Base-by-base conservation (phyloP, 768 basidiomycete genomes). In the Cyclocybe aegerita region DNA sequence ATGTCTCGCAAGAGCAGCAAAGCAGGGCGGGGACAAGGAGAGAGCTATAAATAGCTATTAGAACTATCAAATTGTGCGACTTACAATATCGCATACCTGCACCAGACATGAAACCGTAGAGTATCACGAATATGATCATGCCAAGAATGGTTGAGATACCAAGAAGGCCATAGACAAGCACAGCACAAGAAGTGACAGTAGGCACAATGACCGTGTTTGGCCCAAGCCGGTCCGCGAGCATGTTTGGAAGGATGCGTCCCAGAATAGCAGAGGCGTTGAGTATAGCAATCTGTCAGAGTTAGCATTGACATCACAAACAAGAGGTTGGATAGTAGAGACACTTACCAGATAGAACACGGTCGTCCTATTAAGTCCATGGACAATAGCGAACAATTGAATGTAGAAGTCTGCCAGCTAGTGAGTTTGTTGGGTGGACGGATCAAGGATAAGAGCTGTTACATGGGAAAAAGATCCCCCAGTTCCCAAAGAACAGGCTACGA, bases 341-440 rank as follows among this genome's bases (percentile, higher is more conserved):
- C 76, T n/a, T n/a, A n/a, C n/a, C 16, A 71, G 63, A 43, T 77
- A 76, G 46, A 76, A 75, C 2, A 72, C 65, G 30, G 77, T 68
- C 4, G 57, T 64, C 9, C 58, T 40, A 23, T 60, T 51, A 23
- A 70, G 55, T 1, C 67, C 64, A 41, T 72, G 72, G 31, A 59
- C 43, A 37, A 65, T 49, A 1, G 74, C 60, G 48, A 70, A 67
- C 8, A 75, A 54, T 46, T 77, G 76, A 7, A 76, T 49, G 50
- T 70, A 77, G 59, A 76, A 76, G n/a, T n/a, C n/a, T n/a, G n/a
- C n/a, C n/a, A n/a, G n/a, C n/a, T n/a, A n/a, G n/a, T n/a, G n/a
- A n/a, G n/a, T n/a, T n/a, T n/a, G n/a, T n/a, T n/a, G n/a, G n/a
- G n/a, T n/a, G n/a, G n/a, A n/a, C n/a, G n/a, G n/a, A n/a, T n/a